Base-by-base conservation (phyloP, 2,329 filamentous ascomycete genomes). In the Exserohilum rostratum region DNA sequence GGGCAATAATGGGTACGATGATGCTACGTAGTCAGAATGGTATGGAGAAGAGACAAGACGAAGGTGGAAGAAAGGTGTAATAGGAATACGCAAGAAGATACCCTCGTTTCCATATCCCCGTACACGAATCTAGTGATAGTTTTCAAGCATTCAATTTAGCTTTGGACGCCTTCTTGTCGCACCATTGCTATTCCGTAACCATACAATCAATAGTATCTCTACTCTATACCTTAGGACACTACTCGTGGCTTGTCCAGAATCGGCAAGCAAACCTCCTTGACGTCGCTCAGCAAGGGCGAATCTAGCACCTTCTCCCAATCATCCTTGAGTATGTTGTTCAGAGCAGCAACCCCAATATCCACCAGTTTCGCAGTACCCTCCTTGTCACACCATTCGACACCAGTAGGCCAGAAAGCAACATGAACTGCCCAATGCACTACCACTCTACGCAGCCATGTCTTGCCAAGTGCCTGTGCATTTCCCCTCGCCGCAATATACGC, bases 351-450 rank as follows among this genome's bases (percentile, higher is more conserved):
- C 1, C 65, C 67, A n/a, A 70, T 50, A 45, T 62, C 58, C 5
- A 74, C 67, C 20, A 75, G 50, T 12, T 61, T 39, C 40, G 57
- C 31, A 4, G 66, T 73, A 6, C 66, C 68, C 13, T 62, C 65
- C 9, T 53, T 17, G 49, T 64, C 59, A 0, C 66, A 53, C 73
- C 73, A 76, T 9, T 58, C 46, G 2, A 74, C 68, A 2, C 59
- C 50, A 3, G 65, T 69, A 2, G 73, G 71, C 72, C 73, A 76
- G 44, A 63, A 73, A 5, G 69, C 66, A 37, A 76, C 46, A 57
- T 76, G 74, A 6, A 69, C 68, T 2, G 64, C 73, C 61, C 69
- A 74, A 60, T 77, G 72, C 18, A 76, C 64, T 3, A 65, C 63
- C 52, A 73, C 43, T 10, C 70, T 57, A 15, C 35, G 61, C 6